Conservation (phyloP, 2,329 filamentous ascomycete genomes). For the Chrysosporium keratinophilum region DNA sequence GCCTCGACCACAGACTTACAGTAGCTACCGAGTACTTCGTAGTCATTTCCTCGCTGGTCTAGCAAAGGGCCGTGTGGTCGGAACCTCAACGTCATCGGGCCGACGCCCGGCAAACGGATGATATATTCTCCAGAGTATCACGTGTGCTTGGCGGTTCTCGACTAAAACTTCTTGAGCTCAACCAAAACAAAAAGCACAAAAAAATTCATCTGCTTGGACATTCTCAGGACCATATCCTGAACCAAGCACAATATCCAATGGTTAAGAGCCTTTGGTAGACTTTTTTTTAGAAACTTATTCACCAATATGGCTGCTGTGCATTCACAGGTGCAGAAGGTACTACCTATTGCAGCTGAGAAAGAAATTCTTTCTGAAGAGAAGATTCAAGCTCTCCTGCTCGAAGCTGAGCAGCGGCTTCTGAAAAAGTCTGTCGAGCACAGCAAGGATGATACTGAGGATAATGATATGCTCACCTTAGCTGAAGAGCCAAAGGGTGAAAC, state of each 20-base stretch:
- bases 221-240: neutral
- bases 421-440: slow-evolving; percentile 15
- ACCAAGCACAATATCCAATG: neutral
- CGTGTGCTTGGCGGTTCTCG: neutral
- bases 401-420: slow-evolving; percentile 51
- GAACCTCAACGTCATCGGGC: no score
- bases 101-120: neutral
- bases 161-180: neutral
- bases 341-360: slow-evolving; percentile 14
- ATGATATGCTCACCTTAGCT: slow-evolving; percentile 8
- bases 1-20: no score
- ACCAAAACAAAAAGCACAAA: neutral
- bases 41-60: no score
- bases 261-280: neutral
- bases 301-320: neutral
- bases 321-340: neutral
- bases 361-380: slow-evolving; percentile 52
- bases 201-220: neutral
- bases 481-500: slow-evolving; percentile 9
- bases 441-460: slow-evolving; percentile 14
- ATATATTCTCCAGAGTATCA: neutral
- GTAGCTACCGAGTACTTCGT: no score
- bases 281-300: neutral
- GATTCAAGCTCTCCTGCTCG: slow-evolving; percentile 51
- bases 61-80: no score